Evolutionary conservation across 805 yeast species (phyloP).

Genomic region (Monosporozyma yasuniensis): DNA sequence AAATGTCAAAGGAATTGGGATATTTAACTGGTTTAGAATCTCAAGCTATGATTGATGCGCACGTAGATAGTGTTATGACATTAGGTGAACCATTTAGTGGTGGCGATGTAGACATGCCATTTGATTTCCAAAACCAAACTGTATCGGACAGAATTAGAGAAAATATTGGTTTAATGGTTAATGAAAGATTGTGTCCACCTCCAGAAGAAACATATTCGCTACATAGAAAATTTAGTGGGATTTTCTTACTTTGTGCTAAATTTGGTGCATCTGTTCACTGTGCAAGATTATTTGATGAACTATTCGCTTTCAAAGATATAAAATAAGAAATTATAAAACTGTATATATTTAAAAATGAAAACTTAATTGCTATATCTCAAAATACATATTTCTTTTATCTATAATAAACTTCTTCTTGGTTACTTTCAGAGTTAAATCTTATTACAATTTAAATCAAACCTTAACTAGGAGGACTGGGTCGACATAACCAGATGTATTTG

Average conservation of each 20-base stretch:
- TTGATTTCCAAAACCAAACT: slow-evolving; percentile 75
- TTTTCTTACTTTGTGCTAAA: slow-evolving; percentile 80
- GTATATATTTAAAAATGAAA: neutral
- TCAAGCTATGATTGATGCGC: slow-evolving; percentile 81
- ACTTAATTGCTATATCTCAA: neutral
- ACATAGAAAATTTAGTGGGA: slow-evolving; percentile 92
- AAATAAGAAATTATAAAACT: neutral
- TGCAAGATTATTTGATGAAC: slow-evolving; percentile 62
- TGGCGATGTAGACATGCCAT: slow-evolving; percentile 29
- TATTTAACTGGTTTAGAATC: slow-evolving; percentile 89
- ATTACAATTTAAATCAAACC: no score
- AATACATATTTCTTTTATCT: no score
- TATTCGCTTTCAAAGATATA: slow-evolving; percentile 43
- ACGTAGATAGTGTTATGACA: slow-evolving; percentile 80
- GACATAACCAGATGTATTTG: no score
- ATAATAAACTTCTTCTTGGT: no score
- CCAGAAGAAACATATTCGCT: slow-evolving; percentile 98
- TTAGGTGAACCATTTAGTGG: slow-evolving; percentile 89
- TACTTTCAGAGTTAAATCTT: no score
- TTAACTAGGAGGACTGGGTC: no score
- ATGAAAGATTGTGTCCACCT: slow-evolving; percentile 89
- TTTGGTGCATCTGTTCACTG: slow-evolving; percentile 79
- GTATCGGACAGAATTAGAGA: slow-evolving; percentile 88
- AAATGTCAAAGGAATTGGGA: slow-evolving; percentile 65
- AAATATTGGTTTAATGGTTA: slow-evolving; percentile 81